Conservation (phyloP, 352 stramenopile species). For the Plasmopara muralis region DNA sequence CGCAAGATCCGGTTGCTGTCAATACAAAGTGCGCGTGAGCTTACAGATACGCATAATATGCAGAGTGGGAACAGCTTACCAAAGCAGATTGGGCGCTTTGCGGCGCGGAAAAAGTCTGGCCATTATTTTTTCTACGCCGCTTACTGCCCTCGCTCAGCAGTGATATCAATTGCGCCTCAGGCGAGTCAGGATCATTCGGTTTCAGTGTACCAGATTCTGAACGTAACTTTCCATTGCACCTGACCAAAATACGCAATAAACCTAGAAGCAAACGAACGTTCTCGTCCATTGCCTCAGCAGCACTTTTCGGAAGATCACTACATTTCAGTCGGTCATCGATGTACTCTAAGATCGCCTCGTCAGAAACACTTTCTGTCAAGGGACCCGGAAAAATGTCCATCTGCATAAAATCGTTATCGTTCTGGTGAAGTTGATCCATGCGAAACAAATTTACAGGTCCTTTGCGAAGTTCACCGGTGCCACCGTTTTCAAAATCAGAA, state of each 20-base stretch:
- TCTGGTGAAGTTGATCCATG: slow-evolving; percentile 77
- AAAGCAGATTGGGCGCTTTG: slow-evolving; percentile 32
- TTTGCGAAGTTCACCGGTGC: slow-evolving; percentile 66
- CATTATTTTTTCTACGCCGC: slow-evolving; percentile 45
- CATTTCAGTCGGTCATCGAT: slow-evolving; percentile 51
- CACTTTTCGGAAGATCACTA: slow-evolving; percentile 13
- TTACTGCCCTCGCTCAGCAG: slow-evolving; percentile 65
- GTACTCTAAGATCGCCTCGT: slow-evolving; percentile 63
- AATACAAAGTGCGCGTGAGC: slow-evolving; percentile 7
- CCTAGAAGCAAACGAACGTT: slow-evolving; percentile 65
- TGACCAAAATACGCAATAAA: slow-evolving; percentile 65
- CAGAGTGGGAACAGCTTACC: slow-evolving; percentile 16
- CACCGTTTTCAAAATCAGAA: slow-evolving; percentile 43
- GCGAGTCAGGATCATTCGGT: slow-evolving; percentile 48
- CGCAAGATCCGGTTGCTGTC: slow-evolving; percentile 46
- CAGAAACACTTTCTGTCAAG: slow-evolving; percentile 49
- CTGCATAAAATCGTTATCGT: slow-evolving; percentile 56
- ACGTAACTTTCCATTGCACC: slow-evolving; percentile 71
- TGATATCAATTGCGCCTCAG: slow-evolving; percentile 58
- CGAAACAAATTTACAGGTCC: slow-evolving; percentile 72
- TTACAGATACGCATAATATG: neutral
- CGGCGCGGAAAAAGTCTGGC: slow-evolving; percentile 36
- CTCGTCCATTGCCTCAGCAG: slow-evolving; percentile 31
- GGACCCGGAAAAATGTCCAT: slow-evolving; percentile 75
- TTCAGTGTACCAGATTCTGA: slow-evolving; percentile 34